Evolutionary conservation across 2,329 filamentous ascomycete species (phyloP).

Genomic region (Ascochyta fabae): DNA sequence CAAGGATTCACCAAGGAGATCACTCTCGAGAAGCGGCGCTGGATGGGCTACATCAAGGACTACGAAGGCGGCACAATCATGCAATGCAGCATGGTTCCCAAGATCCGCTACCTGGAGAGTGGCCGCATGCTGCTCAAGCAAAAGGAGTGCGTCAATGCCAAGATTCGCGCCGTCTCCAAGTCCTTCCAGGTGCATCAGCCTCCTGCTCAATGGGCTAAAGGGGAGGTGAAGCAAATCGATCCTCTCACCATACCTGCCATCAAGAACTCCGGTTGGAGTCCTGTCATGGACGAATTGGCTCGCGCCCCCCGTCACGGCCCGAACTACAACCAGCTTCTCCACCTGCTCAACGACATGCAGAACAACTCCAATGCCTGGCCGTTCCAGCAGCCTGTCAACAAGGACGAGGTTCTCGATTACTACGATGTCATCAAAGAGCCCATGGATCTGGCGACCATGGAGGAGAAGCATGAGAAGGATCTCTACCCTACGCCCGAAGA

Average conservation of each 20-base stretch:
- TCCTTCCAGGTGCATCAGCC: conserved; percentile 86
- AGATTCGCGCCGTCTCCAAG: conserved; percentile 89
- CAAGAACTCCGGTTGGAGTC: conserved; percentile 88
- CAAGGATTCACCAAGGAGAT: conserved; percentile 99
- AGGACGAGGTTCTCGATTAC: conserved; percentile 97
- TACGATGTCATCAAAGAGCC: conserved; percentile 98
- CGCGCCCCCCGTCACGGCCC: conserved; percentile 94
- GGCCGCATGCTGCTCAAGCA: conserved; percentile 96
- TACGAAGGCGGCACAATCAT: conserved; percentile 99
- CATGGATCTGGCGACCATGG: conserved; percentile 97
- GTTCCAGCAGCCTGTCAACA: conserved; percentile 90
- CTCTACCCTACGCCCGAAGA: conserved; percentile 91
- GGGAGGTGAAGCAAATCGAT: conserved; percentile 73
- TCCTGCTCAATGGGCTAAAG: conserved; percentile 84
- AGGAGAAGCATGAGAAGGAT: conserved; percentile 91
- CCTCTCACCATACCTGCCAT: conserved; percentile 85
- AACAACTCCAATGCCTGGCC: conserved; percentile 95
- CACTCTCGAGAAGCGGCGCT: conserved; percentile 83
- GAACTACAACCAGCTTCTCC: conserved; percentile 92
- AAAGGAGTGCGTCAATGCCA: conserved; percentile 92
- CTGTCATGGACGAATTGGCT: conserved; percentile 96
- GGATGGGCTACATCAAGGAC: conserved; percentile 99
- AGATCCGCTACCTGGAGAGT: conserved; percentile 90
- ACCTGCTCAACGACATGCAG: conserved; percentile 92
- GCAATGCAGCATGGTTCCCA: conserved; percentile 97